Evolutionary conservation across 495 filamentous ascomycete genomes (phyloP), one percentile per base, ranked within the genome.

Genomic region (Xylaria telfairii): DNA sequence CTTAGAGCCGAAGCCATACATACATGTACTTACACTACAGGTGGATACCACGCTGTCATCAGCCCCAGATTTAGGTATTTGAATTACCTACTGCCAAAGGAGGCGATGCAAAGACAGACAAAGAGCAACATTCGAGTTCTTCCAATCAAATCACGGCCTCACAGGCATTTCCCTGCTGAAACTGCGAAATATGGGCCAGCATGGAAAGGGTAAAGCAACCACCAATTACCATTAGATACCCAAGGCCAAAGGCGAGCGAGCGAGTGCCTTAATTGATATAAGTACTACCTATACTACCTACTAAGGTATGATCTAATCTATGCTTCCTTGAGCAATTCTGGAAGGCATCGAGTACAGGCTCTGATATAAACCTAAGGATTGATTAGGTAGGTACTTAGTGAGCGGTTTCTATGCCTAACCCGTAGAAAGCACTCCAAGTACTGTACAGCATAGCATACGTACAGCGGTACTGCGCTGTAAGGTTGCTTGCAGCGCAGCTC

Each of bases 121-220:
- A 12, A 10, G 56, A 49, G 32, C n/a, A 9, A 21, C 32, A 21
- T 60, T 39, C n/a, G 17, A n/a, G 3, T 32, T 46, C 8, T 37
- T 21, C 62, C 62, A 65, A 51, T 65, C 30, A 65, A 13, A 30
- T 2, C 28, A 51, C 19, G 62, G 30, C 28, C 17, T 12, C 17
- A 47, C 17, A 37, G 28, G 28, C 7, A 8, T 65, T 65, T 65
- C 37, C 42, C 17, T 51, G 42, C 26, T 63, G 60, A 63, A 63
- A 63, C 62, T 46, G 17, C 44, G 30, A 65, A 44, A 64, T 47
- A 30, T 46, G 61, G 61, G 24, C 4, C 28, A 8, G 19, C 15
- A 32, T 15, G 44, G 30, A 51, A 65, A 24, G 17, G 44, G 34
- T 30, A 54, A 54, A 30, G 26, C 51, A 26, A 30, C 24, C 30